Percentiles rank a stretch among this genome's conserved stretches.
Conservation (phyloP, 176 grass and related monocot species). For the Aegilops bicornis region DNA sequence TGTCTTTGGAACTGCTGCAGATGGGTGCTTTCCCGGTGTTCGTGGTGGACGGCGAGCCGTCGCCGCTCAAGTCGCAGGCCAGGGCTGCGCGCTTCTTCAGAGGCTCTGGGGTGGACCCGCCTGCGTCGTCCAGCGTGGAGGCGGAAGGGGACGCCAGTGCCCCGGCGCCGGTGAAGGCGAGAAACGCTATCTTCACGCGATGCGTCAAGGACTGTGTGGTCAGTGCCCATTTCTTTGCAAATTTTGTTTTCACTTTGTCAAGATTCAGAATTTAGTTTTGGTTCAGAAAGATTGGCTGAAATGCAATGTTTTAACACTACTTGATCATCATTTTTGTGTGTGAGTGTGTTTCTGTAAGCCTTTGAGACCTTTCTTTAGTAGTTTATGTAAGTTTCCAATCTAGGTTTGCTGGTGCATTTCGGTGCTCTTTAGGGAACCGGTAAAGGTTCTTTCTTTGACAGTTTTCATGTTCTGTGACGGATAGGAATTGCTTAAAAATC, state of each 20-base stretch:
- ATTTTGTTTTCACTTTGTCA: neutral
- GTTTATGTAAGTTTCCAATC: neutral
- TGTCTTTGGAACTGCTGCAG: conserved; percentile 38
- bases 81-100: conserved; percentile 86
- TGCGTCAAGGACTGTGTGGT: conserved; percentile 64
- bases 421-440: neutral
- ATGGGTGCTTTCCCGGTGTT: conserved; percentile 94
- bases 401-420: neutral
- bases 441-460: neutral
- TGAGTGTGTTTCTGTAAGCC: neutral
- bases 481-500: conserved; percentile 79
- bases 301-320: neutral
- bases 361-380: neutral
- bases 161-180: conserved; percentile 30
- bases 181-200: conserved; percentile 55
- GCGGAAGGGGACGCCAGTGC: conserved; percentile 18
- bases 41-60: conserved; percentile 81
- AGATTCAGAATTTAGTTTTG: neutral
- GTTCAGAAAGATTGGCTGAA: neutral
- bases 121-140: conserved; percentile 42
- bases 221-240: neutral
- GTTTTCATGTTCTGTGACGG: neutral
- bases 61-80: conserved; percentile 77
- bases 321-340: neutral
- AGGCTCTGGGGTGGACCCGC: conserved; percentile 53